Base-by-base conservation (phyloP, 2,329 filamentous ascomycete genomes). In the Neurospora sp. region DNA sequence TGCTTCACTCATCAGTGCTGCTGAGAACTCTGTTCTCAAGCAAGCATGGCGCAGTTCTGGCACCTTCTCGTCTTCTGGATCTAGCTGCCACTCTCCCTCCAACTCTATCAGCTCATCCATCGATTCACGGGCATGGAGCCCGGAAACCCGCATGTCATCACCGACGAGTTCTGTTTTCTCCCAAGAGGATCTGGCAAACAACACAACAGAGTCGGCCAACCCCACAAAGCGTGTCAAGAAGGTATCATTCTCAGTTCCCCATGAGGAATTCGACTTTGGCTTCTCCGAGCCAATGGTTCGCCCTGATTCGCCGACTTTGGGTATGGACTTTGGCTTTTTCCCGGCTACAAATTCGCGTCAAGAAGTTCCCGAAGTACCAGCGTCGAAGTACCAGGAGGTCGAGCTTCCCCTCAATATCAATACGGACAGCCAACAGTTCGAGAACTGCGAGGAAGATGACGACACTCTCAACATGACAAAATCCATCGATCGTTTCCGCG, bases 221-320 rank as follows among this genome's bases (percentile, higher is more conserved):
- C 41, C 77, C 74, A 65, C 72, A 75, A 83, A 75, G 66, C 74
- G 73, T 40, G 70, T 70, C 65, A 77, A 83, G 75, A 83, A 82
- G 75, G 82, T 83, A 0, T 83, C 81, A 1, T 83, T 83, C 72
- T 82, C 80, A 15, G 74, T 80, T 6, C 75, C 77, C 17, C 78
- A 77, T 12, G 72, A 75, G 17, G 73, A 70, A 41, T 67, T 74
- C 28, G 73, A 74, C 77, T 83, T 81, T 70, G 75, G 73, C 41
- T 77, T 78, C 17, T 78, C 79, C 17, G 80, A 86, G 73, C 84
- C 85, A 23, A 78, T 83, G 39, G 81, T 87, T 71, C 85, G 87
- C 8, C 87, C 86, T 0, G 87, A 89, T 73, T 88, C 86, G 3
- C 87, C 87, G 1, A 89, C 87, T 0, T 82, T 89, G 6, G 87